Percentiles rank a stretch among this genome's conserved stretches.
These are phyloP conservation scores for Rheum nobile DNA, from an alignment of 148 eudicot species.

Conservation along the genomic window DNA sequence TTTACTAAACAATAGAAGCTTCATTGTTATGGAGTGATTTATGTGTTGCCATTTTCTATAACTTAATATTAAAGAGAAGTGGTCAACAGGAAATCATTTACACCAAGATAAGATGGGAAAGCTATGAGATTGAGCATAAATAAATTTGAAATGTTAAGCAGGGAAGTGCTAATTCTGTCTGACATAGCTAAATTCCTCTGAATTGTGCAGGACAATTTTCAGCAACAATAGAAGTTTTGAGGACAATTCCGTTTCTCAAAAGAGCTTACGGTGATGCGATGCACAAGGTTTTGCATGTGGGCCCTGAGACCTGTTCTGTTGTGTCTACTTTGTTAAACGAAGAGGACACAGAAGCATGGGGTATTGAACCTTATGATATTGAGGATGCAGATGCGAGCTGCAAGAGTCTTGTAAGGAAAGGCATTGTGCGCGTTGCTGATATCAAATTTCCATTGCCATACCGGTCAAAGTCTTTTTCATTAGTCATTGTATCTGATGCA, in stretches of 20 bases:
- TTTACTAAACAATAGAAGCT: not conserved
- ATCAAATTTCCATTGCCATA: slow-evolving; percentile 38
- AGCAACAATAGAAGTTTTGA: slow-evolving; percentile 31
- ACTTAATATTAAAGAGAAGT: too few relatives aligned
- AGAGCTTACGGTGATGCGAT: slow-evolving; percentile 39
- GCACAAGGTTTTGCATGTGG: slow-evolving; percentile 42
- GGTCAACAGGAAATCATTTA: too few relatives aligned
- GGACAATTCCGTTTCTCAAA: slow-evolving; percentile 27
- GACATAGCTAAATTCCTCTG: not conserved
- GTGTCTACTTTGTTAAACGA: slow-evolving; percentile 28
- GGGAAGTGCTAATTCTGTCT: not conserved
- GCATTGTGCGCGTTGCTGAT: slow-evolving; percentile 40
- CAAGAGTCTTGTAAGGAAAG: slow-evolving; percentile 29
- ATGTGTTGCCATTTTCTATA: too few relatives aligned
- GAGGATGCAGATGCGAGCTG: slow-evolving; percentile 34
- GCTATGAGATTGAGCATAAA: not conserved
- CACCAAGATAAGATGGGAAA: not conserved
- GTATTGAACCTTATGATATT: slow-evolving; percentile 41
- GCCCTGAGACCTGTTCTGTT: slow-evolving; percentile 36
- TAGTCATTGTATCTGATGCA: slow-evolving; percentile 39
- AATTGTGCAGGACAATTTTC: slow-evolving; percentile 25
- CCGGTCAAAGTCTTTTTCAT: slow-evolving; percentile 32
- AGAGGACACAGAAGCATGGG: slow-evolving; percentile 39
- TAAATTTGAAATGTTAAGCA: not conserved
- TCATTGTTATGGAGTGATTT: not conserved